Evolutionary conservation across 179 eudicot genomes (phyloP), one percentile per base, ranked within the genome.

Genomic region (Spergularia azorica): DNA sequence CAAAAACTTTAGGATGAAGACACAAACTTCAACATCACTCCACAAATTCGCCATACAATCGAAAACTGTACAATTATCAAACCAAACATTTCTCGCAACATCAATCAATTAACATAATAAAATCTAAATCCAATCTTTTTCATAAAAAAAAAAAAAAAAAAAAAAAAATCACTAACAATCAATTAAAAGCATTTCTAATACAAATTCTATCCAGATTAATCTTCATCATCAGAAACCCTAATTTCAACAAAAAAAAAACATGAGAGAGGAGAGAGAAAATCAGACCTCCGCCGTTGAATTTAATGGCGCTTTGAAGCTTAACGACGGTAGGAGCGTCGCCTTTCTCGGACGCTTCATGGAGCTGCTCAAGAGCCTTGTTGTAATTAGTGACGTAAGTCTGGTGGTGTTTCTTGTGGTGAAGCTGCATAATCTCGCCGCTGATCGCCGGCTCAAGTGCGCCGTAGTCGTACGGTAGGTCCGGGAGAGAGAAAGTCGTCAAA

Each of bases 401-500:
- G 77, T 95, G 98, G 51, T 95, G 98, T 83, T 93, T 95, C 86
- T 95, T 91, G 83, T 95, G 97, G 72, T 95, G 98, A 5, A 95
- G 81, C 84, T 89, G 84, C 98, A 95, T 95, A 70, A 95, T 95
- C 71, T 95, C 97, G 38, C 85, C 97, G 74, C 89, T 89, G 52
- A 95, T 95, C 13, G 89, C 93, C 26, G 97, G 97, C 80, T 91
- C 95, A 0, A 95, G 89, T 26, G 91, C 95, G 56, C 89, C 90
- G 78, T 94, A 92, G 85, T 94, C 94, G 91, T 94, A 94, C 0
- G 90, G 80, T 0, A 94, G 96, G 82, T 90, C 96, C 1, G 98
- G 97, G 9, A 94, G 92, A 39, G 97, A 54, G 84, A 87, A 75
- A 12, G 97, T 94, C 81, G 87, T 87, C 26, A 94, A 16, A 0